Evolutionary conservation across 805 yeast genomes (phyloP).

Genomic region (Candida sakaeoensis): DNA sequence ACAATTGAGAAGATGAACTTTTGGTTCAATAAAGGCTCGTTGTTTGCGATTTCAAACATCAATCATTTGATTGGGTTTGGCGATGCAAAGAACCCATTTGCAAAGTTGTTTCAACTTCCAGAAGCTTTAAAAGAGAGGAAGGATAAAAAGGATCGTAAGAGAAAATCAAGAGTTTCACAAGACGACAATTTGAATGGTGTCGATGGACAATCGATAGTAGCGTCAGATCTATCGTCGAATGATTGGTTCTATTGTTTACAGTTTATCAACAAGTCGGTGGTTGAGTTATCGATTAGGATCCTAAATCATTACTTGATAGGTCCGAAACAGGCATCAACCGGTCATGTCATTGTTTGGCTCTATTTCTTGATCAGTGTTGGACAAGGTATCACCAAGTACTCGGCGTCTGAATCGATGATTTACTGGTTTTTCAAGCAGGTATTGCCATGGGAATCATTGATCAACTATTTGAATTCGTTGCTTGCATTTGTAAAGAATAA

Average conservation of each 20-base stretch:
- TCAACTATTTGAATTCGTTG: conserved; percentile 60
- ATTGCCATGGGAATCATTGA: conserved; percentile 67
- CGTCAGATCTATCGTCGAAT: conserved; percentile 29
- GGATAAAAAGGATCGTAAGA: conserved; percentile 66
- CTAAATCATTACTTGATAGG: conserved; percentile 64
- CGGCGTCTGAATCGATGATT: conserved; percentile 46
- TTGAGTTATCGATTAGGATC: conserved; percentile 68
- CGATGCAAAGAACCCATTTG: conserved; percentile 70
- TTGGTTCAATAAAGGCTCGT: conserved; percentile 74
- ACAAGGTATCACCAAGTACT: conserved; percentile 45
- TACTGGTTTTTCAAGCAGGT: conserved; percentile 49
- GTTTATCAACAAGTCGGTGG: conserved; percentile 56
- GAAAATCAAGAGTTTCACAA: conserved; percentile 32
- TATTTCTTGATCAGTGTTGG: conserved; percentile 68
- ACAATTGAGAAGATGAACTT: conserved; percentile 53
- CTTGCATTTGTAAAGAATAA: conserved; percentile 32
- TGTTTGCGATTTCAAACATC: conserved; percentile 73
- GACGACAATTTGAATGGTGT: conserved; percentile 17
- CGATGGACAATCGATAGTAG: conserved; percentile 30
- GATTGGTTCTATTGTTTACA: conserved; percentile 60
- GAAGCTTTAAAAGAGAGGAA: conserved; percentile 68
- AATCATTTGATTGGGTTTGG: conserved; percentile 77
- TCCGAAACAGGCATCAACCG: conserved; percentile 65
- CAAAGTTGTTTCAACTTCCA: conserved; percentile 66
- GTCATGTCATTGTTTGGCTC: conserved; percentile 75